These are phyloP conservation scores for Geranomyces michiganensis DNA, from an alignment of 192 early-diverging fungal genomes.

Conservation along the genomic window DNA sequence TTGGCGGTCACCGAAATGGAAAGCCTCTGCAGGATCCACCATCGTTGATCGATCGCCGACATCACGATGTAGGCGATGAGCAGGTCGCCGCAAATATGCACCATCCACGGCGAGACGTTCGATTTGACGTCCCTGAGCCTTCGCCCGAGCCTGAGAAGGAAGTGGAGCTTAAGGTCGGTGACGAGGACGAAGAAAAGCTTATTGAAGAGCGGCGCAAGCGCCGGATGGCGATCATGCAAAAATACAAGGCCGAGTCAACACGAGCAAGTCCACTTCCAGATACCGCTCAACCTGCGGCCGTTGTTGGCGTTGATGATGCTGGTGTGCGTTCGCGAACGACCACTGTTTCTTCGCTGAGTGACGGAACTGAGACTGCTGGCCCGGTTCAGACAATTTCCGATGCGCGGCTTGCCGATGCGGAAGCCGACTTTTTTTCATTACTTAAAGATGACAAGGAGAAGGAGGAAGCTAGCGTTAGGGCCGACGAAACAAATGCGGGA, in stretches of 20 bases:
- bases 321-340: not conserved
- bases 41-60: no score
- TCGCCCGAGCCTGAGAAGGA: not conserved
- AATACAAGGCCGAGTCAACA: slow-evolving; percentile 55
- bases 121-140: not conserved
- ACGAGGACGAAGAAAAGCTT: slow-evolving; percentile 75
- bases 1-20: not conserved
- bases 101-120: not conserved
- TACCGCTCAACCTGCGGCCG: not conserved
- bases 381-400: slow-evolving; percentile 3
- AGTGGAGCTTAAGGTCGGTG: slow-evolving; percentile 29
- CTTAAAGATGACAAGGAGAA: slow-evolving; percentile 9
- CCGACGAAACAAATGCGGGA: slow-evolving; percentile 51
- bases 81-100: no score
- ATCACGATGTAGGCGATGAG: no score
- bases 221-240: slow-evolving; percentile 73
- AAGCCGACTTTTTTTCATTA: slow-evolving; percentile 17
- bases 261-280: not conserved
- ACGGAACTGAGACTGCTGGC: not conserved
- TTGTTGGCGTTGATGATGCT: not conserved
- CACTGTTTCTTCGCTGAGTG: not conserved
- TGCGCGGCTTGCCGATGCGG: not conserved
- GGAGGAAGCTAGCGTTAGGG: slow-evolving; percentile 9
- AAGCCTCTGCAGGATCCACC: no score
- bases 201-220: slow-evolving; percentile 85